A percentile compares a stretch with the other conserved stretches of the same genome.
Conservation (phyloP, 129 eudicot genomes). For the Arctium lappa region DNA sequence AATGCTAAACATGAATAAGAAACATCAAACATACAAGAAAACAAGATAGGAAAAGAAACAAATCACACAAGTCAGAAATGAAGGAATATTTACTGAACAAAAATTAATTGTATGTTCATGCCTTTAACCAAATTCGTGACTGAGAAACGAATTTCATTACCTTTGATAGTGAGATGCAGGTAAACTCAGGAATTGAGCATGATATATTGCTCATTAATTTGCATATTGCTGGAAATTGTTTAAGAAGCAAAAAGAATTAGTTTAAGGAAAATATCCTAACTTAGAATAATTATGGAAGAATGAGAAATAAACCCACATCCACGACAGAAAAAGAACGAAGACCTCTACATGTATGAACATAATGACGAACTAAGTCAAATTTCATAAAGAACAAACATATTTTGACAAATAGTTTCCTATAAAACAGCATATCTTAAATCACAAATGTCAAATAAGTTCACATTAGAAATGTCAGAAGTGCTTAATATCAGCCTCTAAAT, state of each 20-base stretch:
- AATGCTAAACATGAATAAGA: neutral
- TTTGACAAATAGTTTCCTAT: neutral
- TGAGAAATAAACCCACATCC: neutral
- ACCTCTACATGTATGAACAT: neutral
- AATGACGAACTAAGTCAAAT: neutral
- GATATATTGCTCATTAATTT: slow-evolving; percentile 70
- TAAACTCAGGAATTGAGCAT: slow-evolving; percentile 94
- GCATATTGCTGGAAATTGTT: slow-evolving; percentile 65
- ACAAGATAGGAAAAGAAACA: neutral
- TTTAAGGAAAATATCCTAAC: slow-evolving; percentile 2
- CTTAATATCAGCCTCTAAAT: slow-evolving; percentile 1
- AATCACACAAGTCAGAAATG: neutral
- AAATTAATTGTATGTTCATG: slow-evolving; percentile 4
- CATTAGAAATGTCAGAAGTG: neutral
- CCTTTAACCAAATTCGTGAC: neutral
- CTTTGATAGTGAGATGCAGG: slow-evolving; percentile 93
- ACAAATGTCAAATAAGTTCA: neutral
- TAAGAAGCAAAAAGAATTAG: neutral
- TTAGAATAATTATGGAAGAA: slow-evolving; percentile 13
- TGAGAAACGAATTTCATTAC: slow-evolving; percentile 26
- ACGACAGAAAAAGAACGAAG: neutral
- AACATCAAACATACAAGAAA: neutral
- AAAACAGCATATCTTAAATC: neutral
- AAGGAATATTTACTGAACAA: neutral
- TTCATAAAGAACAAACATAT: neutral